Conservation (phyloP, 2,329 filamentous ascomycete species). For the Fusarium camptoceras region DNA sequence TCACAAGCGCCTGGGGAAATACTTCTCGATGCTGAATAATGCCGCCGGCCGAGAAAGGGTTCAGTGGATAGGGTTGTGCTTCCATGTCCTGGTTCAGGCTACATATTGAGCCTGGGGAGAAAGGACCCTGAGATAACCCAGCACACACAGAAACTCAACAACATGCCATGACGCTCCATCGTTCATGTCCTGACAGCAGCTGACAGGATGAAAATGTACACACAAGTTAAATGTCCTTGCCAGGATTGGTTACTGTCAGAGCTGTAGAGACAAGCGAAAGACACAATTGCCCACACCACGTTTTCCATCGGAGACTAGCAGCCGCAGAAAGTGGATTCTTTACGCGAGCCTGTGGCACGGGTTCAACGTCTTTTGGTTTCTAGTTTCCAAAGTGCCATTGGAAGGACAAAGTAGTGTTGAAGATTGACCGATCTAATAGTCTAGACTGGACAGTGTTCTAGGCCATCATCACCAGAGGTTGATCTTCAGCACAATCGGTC, state of each 20-base stretch:
- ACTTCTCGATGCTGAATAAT: slow-evolving; percentile 15
- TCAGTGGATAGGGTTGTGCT: background rate
- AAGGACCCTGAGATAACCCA: slow-evolving; percentile 20
- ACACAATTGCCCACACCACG: slow-evolving; percentile 20
- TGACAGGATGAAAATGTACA: slow-evolving; percentile 13
- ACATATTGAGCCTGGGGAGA: slow-evolving; percentile 6
- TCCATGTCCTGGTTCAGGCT: slow-evolving; percentile 16
- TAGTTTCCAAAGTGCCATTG: slow-evolving; percentile 1
- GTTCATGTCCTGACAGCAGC: slow-evolving; percentile 26
- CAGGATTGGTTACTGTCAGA: slow-evolving; percentile 7
- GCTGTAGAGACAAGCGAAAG: slow-evolving; percentile 1
- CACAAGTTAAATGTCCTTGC: slow-evolving; percentile 13
- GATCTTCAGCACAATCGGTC: background rate
- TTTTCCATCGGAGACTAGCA: slow-evolving; percentile 22
- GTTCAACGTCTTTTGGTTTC: slow-evolving; percentile 39
- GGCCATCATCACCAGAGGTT: slow-evolving; percentile 2
- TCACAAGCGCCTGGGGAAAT: slow-evolving; percentile 20
- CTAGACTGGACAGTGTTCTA: slow-evolving; percentile 23
- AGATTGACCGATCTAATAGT: slow-evolving; percentile 13
- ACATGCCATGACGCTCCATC: slow-evolving; percentile 34
- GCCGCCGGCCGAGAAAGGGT: slow-evolving; percentile 18
- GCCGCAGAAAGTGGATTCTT: slow-evolving; percentile 34
- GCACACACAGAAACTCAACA: slow-evolving; percentile 27
- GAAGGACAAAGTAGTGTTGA: slow-evolving; percentile 6
- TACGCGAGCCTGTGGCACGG: slow-evolving; percentile 30